Evolutionary conservation across 2,329 filamentous ascomycete genomes (phyloP), one percentile per base, ranked within the genome.

Genomic region (Plectosphaerella plurivora): DNA sequence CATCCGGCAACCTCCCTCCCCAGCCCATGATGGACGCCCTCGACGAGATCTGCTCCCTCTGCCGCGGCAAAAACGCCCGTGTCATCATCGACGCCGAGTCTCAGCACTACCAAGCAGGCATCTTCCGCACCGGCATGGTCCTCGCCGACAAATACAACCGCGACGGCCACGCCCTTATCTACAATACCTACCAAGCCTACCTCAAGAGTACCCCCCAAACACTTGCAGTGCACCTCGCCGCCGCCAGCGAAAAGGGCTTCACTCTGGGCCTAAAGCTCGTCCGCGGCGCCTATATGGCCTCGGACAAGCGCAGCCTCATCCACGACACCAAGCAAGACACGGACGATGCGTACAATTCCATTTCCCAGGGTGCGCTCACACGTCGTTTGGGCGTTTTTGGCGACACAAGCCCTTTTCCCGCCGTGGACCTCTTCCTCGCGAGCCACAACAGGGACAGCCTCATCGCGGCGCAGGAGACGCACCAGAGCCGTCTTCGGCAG

Each of bases 121-220:
- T 73, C 33, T 59, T 62, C 39, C 50, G 55, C 2, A 54, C 63
- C 3, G 65, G 65, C 2, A 56, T 73, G 14, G 61, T 69, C 15
- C 55, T 72, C 12, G 71, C 70, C 63, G 60, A 62, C 42, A 63
- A 62, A 51, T 72, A 64, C 63, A 77, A 77, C 60, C 66, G 63
- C 0, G 61, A 71, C 12, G 63, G 64, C 4, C 53, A 58, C 5
- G 71, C 60, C 7, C 59, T 67, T 14, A 57, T 73, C 10, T 73
- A 69, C 60, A 81, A 73, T 58, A 81, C 80, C 2, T 83, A 83
- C 64, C 81, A 83, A 55, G 76, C 73, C 47, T 83, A 83, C 59
- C 71, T 83, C 16, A 77, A 77, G 61, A 66, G 67, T 49, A 77
- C 74, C 1, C 63, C 73, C 0, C 60, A 55, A 9, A 71, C 67